Evolutionary conservation across 768 basidiomycete species (phyloP), one percentile per base, ranked within the genome.

Genomic region (Scleroderma citrinum): DNA sequence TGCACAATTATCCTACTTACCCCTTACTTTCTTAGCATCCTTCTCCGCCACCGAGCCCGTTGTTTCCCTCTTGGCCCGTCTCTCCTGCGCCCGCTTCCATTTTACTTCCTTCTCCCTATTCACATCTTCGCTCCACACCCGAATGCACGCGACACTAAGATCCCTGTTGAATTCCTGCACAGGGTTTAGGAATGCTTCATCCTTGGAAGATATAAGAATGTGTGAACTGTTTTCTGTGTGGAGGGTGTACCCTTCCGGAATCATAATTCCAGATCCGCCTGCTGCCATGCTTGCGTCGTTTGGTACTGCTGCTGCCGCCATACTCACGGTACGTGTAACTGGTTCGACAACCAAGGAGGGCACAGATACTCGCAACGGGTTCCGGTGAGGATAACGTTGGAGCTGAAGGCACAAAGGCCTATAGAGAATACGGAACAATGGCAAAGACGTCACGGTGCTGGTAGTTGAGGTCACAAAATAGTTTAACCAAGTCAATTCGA

Each of bases 161-260:
- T 99, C 96, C 34, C 96, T 78, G 69, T 99, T 99, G 75, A 96
- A 99, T 67, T 99, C 92, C 63, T 99, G 96, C 12, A 97, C 86
- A 6, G 96, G 95, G 63, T 99, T 99, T 52, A 98, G 70, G 67
- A 99, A 99, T 2, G 94, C 91, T 49, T 88, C 86, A 54, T 91
- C 87, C 47, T 70, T 69, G 40, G 69, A 68, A 7, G 78, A 74
- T 20, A 93, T 73, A 48, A 96, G 76, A 61, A 97, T 87, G 60
- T 80, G 81, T 0, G 88, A 80, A 3, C 78, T 82, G 65, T 89
- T 91, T 69, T 92, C 89, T 8, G 82, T 83, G 68, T 92, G 85
- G 51, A 92, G 71, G 11, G 76, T 79, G 66, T 81, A 87, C 19
- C 87, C 90, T 50, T 83, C 80, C 2, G 90, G 90, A 34, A 90